Base-by-base conservation (phyloP, 805 yeast genomes). In the Candida caryicola region DNA sequence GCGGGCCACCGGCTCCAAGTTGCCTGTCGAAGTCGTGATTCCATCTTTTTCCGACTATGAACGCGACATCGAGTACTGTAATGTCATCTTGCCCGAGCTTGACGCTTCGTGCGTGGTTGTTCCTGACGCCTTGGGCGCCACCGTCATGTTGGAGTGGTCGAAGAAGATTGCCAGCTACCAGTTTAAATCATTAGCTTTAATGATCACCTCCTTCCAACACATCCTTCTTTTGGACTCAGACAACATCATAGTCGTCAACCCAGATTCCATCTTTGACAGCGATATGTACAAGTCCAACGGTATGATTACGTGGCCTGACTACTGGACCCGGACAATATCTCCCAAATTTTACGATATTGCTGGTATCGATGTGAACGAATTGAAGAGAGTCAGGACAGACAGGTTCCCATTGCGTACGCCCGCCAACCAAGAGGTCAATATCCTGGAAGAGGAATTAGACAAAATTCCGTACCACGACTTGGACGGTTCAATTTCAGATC, bases 401-500 rank as follows among this genome's bases (percentile, higher is more conserved):
- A 49, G 64, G 21, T 59, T 53, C 33, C 61, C 64, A 1, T 43
- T 62, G 17, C 19, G 36, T 12, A 21, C 19, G 5, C 27, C 38
- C 9, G 9, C 37, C 5, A 25, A n/a, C 13, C 36, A 31, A 4
- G 41, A 31, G 10, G 34, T 30, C n/a, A 39, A 34, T 21, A 34
- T 43, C 1, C 34, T 46, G 10, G 40, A 41, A 12, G 41, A 30
- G 10, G 50, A 45, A 14, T 16, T 23, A 16, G 30, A 38, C 6
- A 23, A 40, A 1, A 39, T 73, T 2, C 77, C 83, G 1, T 76
- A 64, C 46, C 87, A 82, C 49, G 88, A 82, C 52, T 64, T 82
- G 33, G 73, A 75, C 40, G 86, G 86, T 3, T 69, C 89, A 0
- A 71, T 84, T 29, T 85, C 88, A 6, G 84, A 82, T 49, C 73